These are phyloP conservation scores for Globisporangium spiculum DNA, from an alignment of 352 stramenopile species.

Conservation along the genomic window DNA sequence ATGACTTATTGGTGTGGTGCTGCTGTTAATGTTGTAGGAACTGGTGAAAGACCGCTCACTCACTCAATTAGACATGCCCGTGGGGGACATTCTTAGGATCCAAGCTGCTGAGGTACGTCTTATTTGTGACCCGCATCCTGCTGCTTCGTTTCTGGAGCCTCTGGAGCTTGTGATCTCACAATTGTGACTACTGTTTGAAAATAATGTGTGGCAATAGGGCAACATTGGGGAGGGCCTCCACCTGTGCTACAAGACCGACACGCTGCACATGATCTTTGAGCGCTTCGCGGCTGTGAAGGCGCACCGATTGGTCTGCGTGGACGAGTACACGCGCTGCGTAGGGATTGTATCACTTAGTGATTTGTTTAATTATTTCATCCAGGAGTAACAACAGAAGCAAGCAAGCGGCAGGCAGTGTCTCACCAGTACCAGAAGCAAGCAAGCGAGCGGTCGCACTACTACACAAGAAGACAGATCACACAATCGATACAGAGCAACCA, in stretches of 20 bases:
- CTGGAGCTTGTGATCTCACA: no score
- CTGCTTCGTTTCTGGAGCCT: not conserved
- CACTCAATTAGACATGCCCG: constrained; percentile 87
- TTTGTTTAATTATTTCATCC: constrained; percentile 91
- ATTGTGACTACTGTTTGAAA: no score
- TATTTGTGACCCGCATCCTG: not conserved
- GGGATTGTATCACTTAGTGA: constrained; percentile 86
- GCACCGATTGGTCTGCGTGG: constrained; percentile 84
- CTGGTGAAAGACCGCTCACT: constrained; percentile 87
- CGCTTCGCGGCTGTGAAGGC: constrained; percentile 83
- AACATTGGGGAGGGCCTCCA: constrained; percentile 80
- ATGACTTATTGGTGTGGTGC: not conserved
- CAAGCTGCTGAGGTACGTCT: constrained; percentile 73
- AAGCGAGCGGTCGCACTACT: not conserved
- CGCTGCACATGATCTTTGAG: constrained; percentile 89
- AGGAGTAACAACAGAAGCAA: constrained; percentile 37
- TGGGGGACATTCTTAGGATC: constrained; percentile 83
- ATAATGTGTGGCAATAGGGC: constrained; percentile 22
- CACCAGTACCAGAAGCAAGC: not conserved
- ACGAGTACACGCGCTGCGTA: constrained; percentile 81
- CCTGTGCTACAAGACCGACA: constrained; percentile 87
- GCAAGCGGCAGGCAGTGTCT: not conserved
- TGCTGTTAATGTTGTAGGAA: constrained; percentile 32
- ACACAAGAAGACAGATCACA: not conserved
- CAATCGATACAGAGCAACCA: not conserved